These are phyloP conservation scores for Auriscalpium microsporum DNA, from an alignment of 768 basidiomycete genomes.

Conservation along the genomic window DNA sequence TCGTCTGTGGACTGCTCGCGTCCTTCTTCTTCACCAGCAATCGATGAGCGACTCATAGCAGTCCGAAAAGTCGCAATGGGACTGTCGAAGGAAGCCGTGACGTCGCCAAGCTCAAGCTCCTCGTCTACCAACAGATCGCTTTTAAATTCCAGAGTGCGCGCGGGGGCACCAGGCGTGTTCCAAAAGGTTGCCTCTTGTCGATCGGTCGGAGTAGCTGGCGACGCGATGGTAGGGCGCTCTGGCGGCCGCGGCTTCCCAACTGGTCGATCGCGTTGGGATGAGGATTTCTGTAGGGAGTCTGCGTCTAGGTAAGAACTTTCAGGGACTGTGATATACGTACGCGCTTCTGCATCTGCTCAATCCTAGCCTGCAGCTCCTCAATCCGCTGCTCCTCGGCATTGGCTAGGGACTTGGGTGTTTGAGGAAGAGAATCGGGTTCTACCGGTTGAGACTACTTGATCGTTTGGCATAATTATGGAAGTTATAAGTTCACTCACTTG, in stretches of 20 bases:
- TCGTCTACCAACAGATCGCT: constrained; percentile 58
- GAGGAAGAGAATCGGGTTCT: constrained; percentile 17
- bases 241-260: constrained; percentile 9
- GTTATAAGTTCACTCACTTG: constrained; percentile 25
- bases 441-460: constrained; percentile 15
- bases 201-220: constrained; percentile 15
- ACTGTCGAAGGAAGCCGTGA: constrained; percentile 33
- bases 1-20: not conserved
- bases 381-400: constrained; percentile 36
- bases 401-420: constrained; percentile 22
- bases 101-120: constrained; percentile 43
- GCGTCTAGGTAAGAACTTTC: not conserved
- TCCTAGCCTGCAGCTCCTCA: constrained; percentile 32
- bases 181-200: constrained; percentile 53
- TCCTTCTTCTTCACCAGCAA: not conserved
- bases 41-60: not conserved
- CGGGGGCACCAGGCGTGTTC: constrained; percentile 47
- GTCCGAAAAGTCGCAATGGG: constrained; percentile 25
- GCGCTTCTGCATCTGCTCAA: constrained; percentile 32
- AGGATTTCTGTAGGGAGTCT: constrained; percentile 19
- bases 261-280: constrained; percentile 16
- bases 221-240: constrained; percentile 18
- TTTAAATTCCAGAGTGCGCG: constrained; percentile 54
- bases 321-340: constrained; percentile 16
- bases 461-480: constrained; percentile 6